Base-by-base conservation (phyloP, 2,329 filamentous ascomycete species). In the Aspergillus hortae region DNA sequence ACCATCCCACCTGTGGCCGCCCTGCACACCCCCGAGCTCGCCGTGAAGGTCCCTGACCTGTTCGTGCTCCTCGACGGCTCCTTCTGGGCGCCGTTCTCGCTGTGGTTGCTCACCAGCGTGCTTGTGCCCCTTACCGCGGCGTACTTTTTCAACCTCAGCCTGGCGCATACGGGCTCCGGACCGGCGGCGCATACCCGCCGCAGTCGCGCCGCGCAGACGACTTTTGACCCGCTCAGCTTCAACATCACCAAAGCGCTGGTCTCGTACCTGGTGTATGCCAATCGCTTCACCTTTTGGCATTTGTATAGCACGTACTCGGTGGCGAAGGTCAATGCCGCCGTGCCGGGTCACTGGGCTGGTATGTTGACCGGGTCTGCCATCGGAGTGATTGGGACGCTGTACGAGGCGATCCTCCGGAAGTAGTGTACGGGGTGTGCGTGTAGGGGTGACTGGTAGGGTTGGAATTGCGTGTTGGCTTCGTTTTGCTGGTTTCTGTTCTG, bases 61-160 rank as follows among this genome's bases (percentile, higher is more conserved):
- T 95, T 94, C 71, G 73, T 87, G 27, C 76, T 96, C 7, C 72
- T 95, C 35, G 89, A 87, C 1, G 75, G 80, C 36, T 81, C 81
- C 23, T 97, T 96, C 80, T 97, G 92, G 92, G 85, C 83, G 0
- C 88, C 92, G 0, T 83, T 88, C 50, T 78, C 85, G 6, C 79
- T 91, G 17, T 97, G 92, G 91, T 69, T 83, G 4, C 68, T 86
- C 33, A 94, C 90, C 9, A 88, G 83, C 66, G 70, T 89, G 49
- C 64, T 89, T 41, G 59, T 92, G 25, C 92, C 92, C 1, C 76
- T 86, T 46, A 56, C 88, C 30, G 78, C 85, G 40, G 90, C 89
- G 23, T 97, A 94, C 76, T 95, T 96, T 69, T 88, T 95, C 81
- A 97, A 97, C 73, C 72, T 96, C 64, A 89, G 86, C 36, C 73